A percentile compares a stretch with the other conserved stretches of the same genome.
Evolutionary conservation across 2,329 filamentous ascomycete genomes (phyloP).

Genomic region (Rutstroemia sp.): DNA sequence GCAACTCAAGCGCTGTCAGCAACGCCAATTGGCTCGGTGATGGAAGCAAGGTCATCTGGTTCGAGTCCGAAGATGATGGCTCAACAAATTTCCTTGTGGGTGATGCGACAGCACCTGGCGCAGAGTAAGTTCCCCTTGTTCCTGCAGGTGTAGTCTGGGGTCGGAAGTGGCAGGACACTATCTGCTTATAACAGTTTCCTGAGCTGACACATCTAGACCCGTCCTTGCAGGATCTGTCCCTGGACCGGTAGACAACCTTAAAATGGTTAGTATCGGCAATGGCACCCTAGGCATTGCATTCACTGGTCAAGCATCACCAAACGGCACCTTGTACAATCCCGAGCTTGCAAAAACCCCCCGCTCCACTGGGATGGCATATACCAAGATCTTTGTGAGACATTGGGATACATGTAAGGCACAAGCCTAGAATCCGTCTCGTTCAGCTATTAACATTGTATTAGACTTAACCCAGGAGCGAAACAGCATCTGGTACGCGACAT

Average conservation of each 20-base stretch:
- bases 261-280: slow-evolving; percentile 12
- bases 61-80: slow-evolving; percentile 20
- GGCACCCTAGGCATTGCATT: slow-evolving; percentile 17
- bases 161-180: too few species aligned
- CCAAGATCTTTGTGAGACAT: slow-evolving; percentile 20
- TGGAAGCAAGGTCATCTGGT: slow-evolving; percentile 20
- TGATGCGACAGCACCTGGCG: slow-evolving; percentile 18
- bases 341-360: slow-evolving; percentile 13
- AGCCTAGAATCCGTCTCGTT: not conserved
- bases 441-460: not conserved
- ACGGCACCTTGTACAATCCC: slow-evolving; percentile 21
- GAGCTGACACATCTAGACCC: slow-evolving; percentile 11
- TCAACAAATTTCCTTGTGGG: slow-evolving; percentile 20
- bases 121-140: slow-evolving; percentile 13
- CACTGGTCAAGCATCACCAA: slow-evolving; percentile 16
- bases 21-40: slow-evolving; percentile 21
- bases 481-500: slow-evolving; percentile 21
- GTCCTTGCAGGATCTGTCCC: slow-evolving; percentile 18
- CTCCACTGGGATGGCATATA: slow-evolving; percentile 18
- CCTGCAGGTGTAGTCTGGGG: not conserved
- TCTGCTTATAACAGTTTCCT: too few species aligned
- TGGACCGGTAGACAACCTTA: slow-evolving; percentile 20
- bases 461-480: slow-evolving; percentile 19
- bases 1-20: slow-evolving; percentile 20
- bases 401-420: slow-evolving; percentile 20